A percentile compares a stretch with the other conserved stretches of the same genome.
These are phyloP conservation scores for Pulveroboletus sp. DNA, from an alignment of 768 basidiomycete genomes.

Conservation along the genomic window DNA sequence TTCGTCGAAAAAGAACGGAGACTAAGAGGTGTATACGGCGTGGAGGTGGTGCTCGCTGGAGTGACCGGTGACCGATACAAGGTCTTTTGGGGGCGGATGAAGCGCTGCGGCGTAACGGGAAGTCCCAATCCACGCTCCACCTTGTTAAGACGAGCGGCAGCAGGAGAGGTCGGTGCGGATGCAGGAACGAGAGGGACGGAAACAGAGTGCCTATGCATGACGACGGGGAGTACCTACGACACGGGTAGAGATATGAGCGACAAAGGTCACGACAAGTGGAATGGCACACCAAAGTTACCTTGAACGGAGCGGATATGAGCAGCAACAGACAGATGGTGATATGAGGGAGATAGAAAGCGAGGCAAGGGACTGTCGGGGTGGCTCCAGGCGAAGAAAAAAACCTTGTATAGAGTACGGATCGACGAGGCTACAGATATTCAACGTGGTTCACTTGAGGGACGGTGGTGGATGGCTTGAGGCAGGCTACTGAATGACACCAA, in stretches of 20 bases:
- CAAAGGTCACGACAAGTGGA: background rate
- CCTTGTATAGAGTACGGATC: conserved; percentile 15
- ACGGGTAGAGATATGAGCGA: conserved; percentile 6
- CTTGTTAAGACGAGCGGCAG: conserved; percentile 33
- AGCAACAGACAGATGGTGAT: conserved; percentile 17
- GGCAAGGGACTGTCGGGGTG: conserved; percentile 16
- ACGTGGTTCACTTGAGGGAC: conserved; percentile 12
- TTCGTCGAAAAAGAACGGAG: conserved; percentile 57
- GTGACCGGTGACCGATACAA: conserved; percentile 55
- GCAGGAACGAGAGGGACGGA: conserved; percentile 32
- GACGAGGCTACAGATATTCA: conserved; percentile 2
- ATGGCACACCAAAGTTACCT: conserved; percentile 16
- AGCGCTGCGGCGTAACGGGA: conserved; percentile 66
- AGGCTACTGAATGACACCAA: conserved; percentile 21
- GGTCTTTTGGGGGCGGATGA: conserved; percentile 41
- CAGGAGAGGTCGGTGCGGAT: conserved; percentile 43
- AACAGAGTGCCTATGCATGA: conserved; percentile 29
- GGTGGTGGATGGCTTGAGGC: conserved; percentile 13
- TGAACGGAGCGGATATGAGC: conserved; percentile 12
- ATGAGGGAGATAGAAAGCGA: conserved; percentile 24
- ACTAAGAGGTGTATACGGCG: conserved; percentile 68
- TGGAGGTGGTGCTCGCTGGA: conserved; percentile 45
- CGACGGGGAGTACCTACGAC: conserved; percentile 13
- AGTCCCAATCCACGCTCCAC: conserved; percentile 27
- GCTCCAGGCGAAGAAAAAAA: conserved; percentile 16